phyloP scores from a whole-genome alignment of 2,329 filamentous ascomycete genomes.

The Trichophaea hybrida region DNA sequence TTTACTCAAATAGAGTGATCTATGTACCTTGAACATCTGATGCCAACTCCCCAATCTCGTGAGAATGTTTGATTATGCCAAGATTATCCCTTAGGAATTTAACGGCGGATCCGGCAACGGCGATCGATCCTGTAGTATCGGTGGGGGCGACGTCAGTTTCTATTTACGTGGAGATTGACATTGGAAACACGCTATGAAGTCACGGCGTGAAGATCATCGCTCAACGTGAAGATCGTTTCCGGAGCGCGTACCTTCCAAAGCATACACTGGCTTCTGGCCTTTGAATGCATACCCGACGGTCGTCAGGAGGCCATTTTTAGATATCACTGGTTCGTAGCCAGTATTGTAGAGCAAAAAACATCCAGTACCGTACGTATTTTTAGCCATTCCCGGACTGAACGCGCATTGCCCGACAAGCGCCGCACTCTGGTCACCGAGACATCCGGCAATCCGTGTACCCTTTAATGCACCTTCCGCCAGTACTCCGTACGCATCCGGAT shows the following conservation, averaged over 20 bases:
- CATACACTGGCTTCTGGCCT: slow-evolving; percentile 55
- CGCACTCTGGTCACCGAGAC: slow-evolving; percentile 73
- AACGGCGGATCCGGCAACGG: slow-evolving; percentile 65
- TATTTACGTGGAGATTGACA: neutral
- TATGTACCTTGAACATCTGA: slow-evolving; percentile 22
- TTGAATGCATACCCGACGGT: slow-evolving; percentile 78
- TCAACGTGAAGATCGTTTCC: neutral
- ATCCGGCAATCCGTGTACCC: slow-evolving; percentile 64
- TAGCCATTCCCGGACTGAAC: slow-evolving; percentile 66
- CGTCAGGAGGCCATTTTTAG: slow-evolving; percentile 65
- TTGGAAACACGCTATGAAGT: neutral
- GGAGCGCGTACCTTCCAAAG: slow-evolving; percentile 48
- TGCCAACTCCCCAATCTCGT: slow-evolving; percentile 28
- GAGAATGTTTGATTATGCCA: slow-evolving; percentile 42
- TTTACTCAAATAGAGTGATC: neutral
- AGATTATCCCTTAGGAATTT: slow-evolving; percentile 57
- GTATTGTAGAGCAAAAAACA: slow-evolving; percentile 86
- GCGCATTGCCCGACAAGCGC: slow-evolving; percentile 76
- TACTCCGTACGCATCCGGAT: slow-evolving; percentile 55
- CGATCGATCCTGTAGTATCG: slow-evolving; percentile 42
- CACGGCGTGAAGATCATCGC: neutral
- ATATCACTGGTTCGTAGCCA: slow-evolving; percentile 70
- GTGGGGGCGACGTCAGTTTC: neutral
- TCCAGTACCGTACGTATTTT: slow-evolving; percentile 84
- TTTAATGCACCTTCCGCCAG: slow-evolving; percentile 51